A percentile compares a stretch with the other conserved stretches of the same genome.
Conservation (phyloP, 1,139 yeast genomes). For the Suhomyces anneliseae region DNA sequence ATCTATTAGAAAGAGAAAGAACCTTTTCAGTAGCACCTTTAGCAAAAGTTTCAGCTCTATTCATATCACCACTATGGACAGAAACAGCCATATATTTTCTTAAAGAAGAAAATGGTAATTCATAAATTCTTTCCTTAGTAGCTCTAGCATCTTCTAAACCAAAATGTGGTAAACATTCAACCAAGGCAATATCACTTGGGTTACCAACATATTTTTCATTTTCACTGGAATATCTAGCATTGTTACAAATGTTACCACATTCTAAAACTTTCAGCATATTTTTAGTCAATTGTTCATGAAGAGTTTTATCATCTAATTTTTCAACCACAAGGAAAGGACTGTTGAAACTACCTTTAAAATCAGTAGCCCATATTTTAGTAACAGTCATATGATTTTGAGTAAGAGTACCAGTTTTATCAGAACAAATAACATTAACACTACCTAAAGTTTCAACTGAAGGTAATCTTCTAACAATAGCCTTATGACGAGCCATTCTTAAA, state of each 20-base stretch:
- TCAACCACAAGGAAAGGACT: constrained; percentile 51
- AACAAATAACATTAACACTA: constrained; percentile 90
- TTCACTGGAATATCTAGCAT: constrained; percentile 68
- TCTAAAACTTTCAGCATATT: constrained; percentile 59
- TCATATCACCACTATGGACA: constrained; percentile 58
- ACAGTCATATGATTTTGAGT: constrained; percentile 95
- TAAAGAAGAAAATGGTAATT: constrained; percentile 79
- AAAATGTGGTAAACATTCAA: constrained; percentile 71
- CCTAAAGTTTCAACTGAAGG: constrained; percentile 97
- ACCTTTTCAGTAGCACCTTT: constrained; percentile 90
- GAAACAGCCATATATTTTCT: constrained; percentile 90
- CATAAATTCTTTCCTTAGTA: constrained; percentile 58
- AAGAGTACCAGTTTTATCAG: constrained; percentile 93
- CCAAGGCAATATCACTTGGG: constrained; percentile 89
- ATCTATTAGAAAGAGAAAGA: constrained; percentile 60
- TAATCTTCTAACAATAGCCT: constrained; percentile 87
- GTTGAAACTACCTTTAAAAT: constrained; percentile 56
- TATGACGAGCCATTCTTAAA: constrained; percentile 88
- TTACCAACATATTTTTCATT: constrained; percentile 78
- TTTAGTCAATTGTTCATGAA: constrained; percentile 47
- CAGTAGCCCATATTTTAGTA: constrained; percentile 79
- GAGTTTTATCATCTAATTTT: constrained; percentile 38
- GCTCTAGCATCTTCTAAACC: constrained; percentile 70
- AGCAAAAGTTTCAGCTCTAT: constrained; percentile 59
- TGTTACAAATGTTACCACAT: constrained; percentile 79